phyloP scores from a whole-genome alignment of 495 filamentous ascomycete genomes.

The Penicillium canescens region DNA sequence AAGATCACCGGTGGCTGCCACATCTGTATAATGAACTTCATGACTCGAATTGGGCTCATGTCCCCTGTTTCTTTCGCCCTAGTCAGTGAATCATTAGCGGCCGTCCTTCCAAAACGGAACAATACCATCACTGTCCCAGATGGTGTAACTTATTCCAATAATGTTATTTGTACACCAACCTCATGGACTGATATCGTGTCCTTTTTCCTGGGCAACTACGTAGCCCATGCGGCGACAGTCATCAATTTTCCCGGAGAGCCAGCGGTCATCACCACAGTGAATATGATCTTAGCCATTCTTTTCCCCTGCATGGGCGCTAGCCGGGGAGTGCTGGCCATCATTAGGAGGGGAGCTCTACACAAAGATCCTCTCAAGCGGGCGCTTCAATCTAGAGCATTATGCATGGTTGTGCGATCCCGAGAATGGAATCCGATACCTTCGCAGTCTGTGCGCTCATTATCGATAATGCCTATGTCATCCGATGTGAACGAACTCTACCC shows the following conservation, averaged over 20 bases:
- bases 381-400: background rate
- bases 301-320: background rate
- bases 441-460: background rate
- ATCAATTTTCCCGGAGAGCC: background rate
- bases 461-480: too few relatives aligned
- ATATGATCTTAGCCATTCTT: background rate
- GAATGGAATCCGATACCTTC: background rate
- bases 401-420: background rate
- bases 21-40: too few relatives aligned
- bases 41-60: too few relatives aligned
- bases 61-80: background rate
- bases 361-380: background rate
- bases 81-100: background rate
- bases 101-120: background rate
- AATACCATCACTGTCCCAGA: background rate
- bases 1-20: too few relatives aligned
- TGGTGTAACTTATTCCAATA: background rate
- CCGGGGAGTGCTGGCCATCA: background rate
- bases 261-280: background rate
- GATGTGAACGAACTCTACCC: too few relatives aligned
- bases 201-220: slow-evolving; percentile 1
- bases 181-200: background rate
- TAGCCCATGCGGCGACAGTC: background rate
- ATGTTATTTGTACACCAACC: background rate
- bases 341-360: background rate